phyloP scores from a whole-genome alignment of 768 basidiomycete species.

The Gelatoporia subvermispora region DNA sequence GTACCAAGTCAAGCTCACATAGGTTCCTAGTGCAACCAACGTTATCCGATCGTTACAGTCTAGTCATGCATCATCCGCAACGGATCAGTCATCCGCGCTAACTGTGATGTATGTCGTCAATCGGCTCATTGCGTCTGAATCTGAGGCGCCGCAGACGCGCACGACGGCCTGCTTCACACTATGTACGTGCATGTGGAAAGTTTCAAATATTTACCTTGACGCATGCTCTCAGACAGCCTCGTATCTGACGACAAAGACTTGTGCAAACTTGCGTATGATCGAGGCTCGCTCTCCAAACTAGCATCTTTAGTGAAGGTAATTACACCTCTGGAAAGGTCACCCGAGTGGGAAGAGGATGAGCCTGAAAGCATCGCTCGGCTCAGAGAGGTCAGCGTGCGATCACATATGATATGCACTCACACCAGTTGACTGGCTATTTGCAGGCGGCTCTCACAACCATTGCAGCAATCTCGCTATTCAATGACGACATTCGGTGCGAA shows the following conservation, averaged over 20 bases:
- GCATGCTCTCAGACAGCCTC: slow-evolving; percentile 46
- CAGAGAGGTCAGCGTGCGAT: slow-evolving; percentile 49
- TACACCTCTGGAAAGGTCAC: slow-evolving; percentile 40
- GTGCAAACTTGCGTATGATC: slow-evolving; percentile 66
- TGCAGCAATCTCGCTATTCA: slow-evolving; percentile 67
- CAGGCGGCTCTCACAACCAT: slow-evolving; percentile 73
- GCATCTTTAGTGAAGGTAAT: slow-evolving; percentile 46
- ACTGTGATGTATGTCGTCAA: slow-evolving; percentile 71
- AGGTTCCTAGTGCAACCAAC: slow-evolving; percentile 46
- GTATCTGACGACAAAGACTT: slow-evolving; percentile 66
- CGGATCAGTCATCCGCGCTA: slow-evolving; percentile 45
- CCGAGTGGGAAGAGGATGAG: slow-evolving; percentile 67
- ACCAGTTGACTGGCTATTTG: slow-evolving; percentile 1
- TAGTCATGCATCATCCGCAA: slow-evolving; percentile 17
- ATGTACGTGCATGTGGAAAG: slow-evolving; percentile 43
- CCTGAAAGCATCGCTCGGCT: slow-evolving; percentile 51
- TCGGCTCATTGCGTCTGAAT: slow-evolving; percentile 44
- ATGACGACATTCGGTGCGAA: slow-evolving; percentile 65
- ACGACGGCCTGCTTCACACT: slow-evolving; percentile 75
- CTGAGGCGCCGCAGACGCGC: slow-evolving; percentile 38
- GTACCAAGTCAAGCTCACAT: slow-evolving; percentile 1
- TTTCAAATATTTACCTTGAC: not conserved
- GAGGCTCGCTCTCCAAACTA: slow-evolving; percentile 57
- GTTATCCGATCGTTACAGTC: slow-evolving; percentile 49
- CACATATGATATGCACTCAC: not conserved